phyloP scores from a whole-genome alignment of 169 alveolate species.

The Nephromyces sp. region DNA sequence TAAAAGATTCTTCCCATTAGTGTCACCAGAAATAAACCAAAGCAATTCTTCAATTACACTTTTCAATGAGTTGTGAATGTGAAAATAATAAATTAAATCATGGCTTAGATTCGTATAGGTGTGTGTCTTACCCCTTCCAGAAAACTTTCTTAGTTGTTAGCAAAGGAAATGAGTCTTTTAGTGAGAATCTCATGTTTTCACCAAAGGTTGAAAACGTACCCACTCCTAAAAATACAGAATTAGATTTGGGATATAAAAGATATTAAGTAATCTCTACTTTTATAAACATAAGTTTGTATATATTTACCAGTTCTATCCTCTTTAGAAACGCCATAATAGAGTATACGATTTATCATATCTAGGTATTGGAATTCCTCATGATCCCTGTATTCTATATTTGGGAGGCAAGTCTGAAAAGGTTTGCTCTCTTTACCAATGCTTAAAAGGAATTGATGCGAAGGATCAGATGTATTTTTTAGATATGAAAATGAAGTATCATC shows the following conservation, averaged over 20 bases:
- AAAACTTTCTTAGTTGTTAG: slow-evolving; percentile 90
- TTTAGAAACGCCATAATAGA: slow-evolving; percentile 69
- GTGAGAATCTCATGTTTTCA: slow-evolving; percentile 83
- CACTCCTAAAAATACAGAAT: slow-evolving; percentile 12
- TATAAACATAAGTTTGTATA: too few relatives aligned
- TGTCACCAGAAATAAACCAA: slow-evolving; percentile 87
- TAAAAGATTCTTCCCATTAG: slow-evolving; percentile 83
- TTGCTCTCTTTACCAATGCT: too few relatives aligned
- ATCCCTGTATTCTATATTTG: slow-evolving; percentile 38
- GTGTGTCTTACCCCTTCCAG: slow-evolving; percentile 67
- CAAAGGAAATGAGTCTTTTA: slow-evolving; percentile 82
- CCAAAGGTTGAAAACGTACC: slow-evolving; percentile 75
- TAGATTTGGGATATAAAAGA: too few relatives aligned
- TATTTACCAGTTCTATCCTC: slow-evolving; percentile 76
- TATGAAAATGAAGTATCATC: too few relatives aligned
- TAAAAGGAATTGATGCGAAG: too few relatives aligned
- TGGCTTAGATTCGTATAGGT: slow-evolving; percentile 1
- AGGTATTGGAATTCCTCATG: slow-evolving; percentile 66
- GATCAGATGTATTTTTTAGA: too few relatives aligned
- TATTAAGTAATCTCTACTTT: too few relatives aligned
- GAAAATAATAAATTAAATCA: background rate
- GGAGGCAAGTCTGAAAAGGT: too few relatives aligned
- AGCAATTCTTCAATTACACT: slow-evolving; percentile 83
- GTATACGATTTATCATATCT: slow-evolving; percentile 76
- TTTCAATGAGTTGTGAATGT: background rate